Base-by-base conservation (phyloP, 2,329 filamentous ascomycete species). In the Fusarium praegraminearum region DNA sequence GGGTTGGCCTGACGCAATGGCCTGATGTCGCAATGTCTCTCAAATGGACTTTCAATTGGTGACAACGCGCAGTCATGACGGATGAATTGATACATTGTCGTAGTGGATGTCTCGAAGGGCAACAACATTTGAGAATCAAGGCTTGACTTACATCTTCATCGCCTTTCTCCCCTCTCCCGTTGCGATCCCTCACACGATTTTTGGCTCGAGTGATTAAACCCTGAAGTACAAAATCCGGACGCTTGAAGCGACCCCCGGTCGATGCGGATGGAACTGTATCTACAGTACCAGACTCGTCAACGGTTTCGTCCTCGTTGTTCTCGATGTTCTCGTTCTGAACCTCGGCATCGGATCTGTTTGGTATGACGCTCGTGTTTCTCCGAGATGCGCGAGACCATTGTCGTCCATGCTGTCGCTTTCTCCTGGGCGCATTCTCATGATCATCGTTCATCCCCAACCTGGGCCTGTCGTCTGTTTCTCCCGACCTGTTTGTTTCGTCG, bases 151-250 rank as follows among this genome's bases (percentile, higher is more conserved):
- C 72, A 71, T 61, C 53, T 55, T 64, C 57, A 40, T 63, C 54
- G 20, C 15, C 45, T n/a, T 52, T 53, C 20, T 52, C 67, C 41
- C 52, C 41, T 45, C 63, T 64, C 36, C 63, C 67, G 22, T 51
- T 57, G 49, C 69, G 67, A 22, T 75, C 72, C 43, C 57, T 73
- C 40, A 74, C 69, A 46, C 71, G 69, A 50, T 72, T 73, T 57
- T 56, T 72, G 22, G 71, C 73, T 38, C 73, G 61, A 18, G 69
- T 52, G 52, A 75, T 62, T 22, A 75, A 59, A 26, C 59, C 70
- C 40, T 71, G 71, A 33, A 75, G 54, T 16, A 69, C 46, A 50
- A 64, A 68, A 53, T 74, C 69, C 20, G 72, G 69, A 50, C 65
- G 70, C 26, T 58, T 55, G 51, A 73, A 69, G 38, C 65, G 67